phyloP scores from a whole-genome alignment of 257 asterid genomes.

The Nicotiana obtusifolia region DNA sequence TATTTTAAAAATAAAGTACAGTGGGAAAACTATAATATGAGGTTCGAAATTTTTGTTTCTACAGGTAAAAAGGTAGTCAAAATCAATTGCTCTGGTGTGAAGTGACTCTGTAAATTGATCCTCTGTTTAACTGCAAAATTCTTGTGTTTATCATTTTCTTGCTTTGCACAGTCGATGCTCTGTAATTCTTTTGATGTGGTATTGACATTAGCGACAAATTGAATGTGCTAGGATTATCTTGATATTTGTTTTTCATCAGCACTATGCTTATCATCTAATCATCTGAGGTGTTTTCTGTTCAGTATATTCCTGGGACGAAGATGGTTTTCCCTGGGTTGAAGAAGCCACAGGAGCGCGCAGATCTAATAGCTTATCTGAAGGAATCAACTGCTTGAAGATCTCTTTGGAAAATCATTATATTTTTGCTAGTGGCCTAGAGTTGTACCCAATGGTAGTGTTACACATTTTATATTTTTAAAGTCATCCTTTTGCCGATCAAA shows the following conservation, averaged over 20 bases:
- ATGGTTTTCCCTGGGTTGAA: constrained; percentile 98
- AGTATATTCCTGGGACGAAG: constrained; percentile 95
- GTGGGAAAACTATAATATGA: not conserved
- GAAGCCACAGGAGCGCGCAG: constrained; percentile 90
- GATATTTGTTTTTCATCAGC: not conserved
- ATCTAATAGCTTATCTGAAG: constrained; percentile 84
- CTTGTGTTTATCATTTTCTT: not conserved
- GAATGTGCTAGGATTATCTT: not conserved
- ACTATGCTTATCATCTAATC: not conserved
- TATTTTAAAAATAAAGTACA: not conserved
- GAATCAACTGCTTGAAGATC: constrained; percentile 55
- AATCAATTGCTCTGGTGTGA: not conserved
- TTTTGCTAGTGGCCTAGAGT: constrained; percentile 3
- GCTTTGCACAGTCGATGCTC: too few relatives aligned
- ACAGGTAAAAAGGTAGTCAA: not conserved
- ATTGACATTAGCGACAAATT: not conserved
- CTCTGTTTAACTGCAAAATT: not conserved
- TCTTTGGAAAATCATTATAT: not conserved
- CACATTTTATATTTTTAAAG: not conserved
- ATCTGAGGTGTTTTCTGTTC: constrained; percentile 16
- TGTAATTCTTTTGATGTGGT: not conserved
- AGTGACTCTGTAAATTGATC: not conserved
- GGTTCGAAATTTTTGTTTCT: not conserved
- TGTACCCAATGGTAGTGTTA: not conserved
- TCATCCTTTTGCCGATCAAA: not conserved